Base-by-base conservation (phyloP, 192 early-diverging fungal species). In the Cladochytrium replicatum region DNA sequence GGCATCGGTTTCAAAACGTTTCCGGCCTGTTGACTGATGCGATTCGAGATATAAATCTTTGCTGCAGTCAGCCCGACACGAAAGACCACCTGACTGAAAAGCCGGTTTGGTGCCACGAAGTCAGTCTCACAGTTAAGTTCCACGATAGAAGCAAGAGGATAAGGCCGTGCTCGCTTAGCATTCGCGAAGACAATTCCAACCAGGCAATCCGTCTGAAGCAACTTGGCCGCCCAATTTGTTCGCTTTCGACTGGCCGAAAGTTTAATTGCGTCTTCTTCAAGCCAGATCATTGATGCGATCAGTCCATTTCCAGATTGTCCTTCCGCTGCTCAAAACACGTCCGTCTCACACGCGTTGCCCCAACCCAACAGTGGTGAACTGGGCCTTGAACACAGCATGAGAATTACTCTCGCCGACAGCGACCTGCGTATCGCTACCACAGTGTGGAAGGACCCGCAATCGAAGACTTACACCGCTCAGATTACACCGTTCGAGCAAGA, bases 121-220 rank as follows among this genome's bases (percentile, higher is more conserved):
- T 97, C 94, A 0, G 94, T 93, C 63, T 97, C 94, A 50, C 88
- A 90, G 64, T 88, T 90, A 19, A 90, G 50, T 76, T 89, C 74
- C 4, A 69, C 48, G 11, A 66, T 60, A 0, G 44, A 44, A 6
- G 29, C 27, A 43, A 28, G 32, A 13, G 1, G 23, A 56, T n/a
- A 22, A 13, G 57, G 29, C 17, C 19, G 2, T 7, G 19, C 57
- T 8, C 15, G 23, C n/a, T 5, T 7, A 6, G 8, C 17, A 21
- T 80, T 67, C 39, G 82, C 60, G 1, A 71, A 62, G 7, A 79
- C 69, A 3, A 81, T 76, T n/a, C 79, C 80, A 32, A 89, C 61
- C 1, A 87, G 64, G n/a, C n/a, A n/a, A n/a, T 17, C 92, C 92
- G 53, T 91, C 86, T 8, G 68, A 56, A 15, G 92, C 82, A 30